Percentiles rank a stretch among this genome's conserved stretches.
phyloP scores from a whole-genome alignment of 768 basidiomycete genomes.

The Rhodosporidiobolus odoratus region DNA sequence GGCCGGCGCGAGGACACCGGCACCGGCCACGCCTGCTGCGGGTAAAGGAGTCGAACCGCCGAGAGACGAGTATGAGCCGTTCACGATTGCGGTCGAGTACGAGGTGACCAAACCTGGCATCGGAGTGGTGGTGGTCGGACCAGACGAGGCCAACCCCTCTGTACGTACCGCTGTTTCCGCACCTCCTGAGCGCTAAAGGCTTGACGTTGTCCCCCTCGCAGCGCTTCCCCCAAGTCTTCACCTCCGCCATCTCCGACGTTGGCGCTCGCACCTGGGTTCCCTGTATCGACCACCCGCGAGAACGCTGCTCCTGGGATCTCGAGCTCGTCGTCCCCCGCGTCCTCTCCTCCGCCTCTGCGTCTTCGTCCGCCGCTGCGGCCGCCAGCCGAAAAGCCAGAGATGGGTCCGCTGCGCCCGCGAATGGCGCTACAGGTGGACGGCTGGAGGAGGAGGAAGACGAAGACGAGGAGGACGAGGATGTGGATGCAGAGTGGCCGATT shows the following conservation, averaged over 20 bases:
- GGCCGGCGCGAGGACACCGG: slow-evolving; percentile 6
- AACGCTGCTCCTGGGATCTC: slow-evolving; percentile 97
- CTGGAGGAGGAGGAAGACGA: not conserved
- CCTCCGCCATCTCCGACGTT: slow-evolving; percentile 77
- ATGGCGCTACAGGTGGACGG: not conserved
- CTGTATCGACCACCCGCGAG: slow-evolving; percentile 89
- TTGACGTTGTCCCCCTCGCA: slow-evolving; percentile 45
- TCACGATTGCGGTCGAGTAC: slow-evolving; percentile 70
- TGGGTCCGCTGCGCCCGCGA: not conserved
- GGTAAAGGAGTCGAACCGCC: not conserved
- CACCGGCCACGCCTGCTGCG: slow-evolving; percentile 36
- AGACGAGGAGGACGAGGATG: slow-evolving; percentile 42
- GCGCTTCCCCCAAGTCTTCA: slow-evolving; percentile 90
- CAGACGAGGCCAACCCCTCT: slow-evolving; percentile 74
- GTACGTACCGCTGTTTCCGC: slow-evolving; percentile 53
- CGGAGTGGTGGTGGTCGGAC: slow-evolving; percentile 76
- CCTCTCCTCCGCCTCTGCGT: slow-evolving; percentile 25
- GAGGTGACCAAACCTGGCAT: slow-evolving; percentile 75
- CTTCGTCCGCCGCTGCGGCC: too few relatives aligned
- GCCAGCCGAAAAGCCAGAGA: too few relatives aligned
- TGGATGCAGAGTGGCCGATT: slow-evolving; percentile 58
- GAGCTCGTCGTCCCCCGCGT: slow-evolving; percentile 78
- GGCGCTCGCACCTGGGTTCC: slow-evolving; percentile 99
- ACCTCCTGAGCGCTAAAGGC: not conserved
- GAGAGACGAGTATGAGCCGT: slow-evolving; percentile 66